These are phyloP conservation scores for Yamadazyma songkhlaensis DNA, from an alignment of 1,139 yeast species.

Conservation along the genomic window DNA sequence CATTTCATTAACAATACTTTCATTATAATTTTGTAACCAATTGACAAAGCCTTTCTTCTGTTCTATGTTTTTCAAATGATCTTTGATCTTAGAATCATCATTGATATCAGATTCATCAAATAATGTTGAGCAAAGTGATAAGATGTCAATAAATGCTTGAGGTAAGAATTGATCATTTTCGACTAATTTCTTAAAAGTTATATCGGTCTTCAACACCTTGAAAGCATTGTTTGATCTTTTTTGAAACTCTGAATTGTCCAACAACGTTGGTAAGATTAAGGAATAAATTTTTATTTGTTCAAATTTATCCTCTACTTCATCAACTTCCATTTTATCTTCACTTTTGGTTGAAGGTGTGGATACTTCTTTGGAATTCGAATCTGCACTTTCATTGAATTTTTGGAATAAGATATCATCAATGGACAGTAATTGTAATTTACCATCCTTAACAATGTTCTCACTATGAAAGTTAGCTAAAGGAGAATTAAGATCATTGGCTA, in stretches of 20 bases:
- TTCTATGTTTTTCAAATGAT: constrained; percentile 10
- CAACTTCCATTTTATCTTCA: constrained; percentile 10
- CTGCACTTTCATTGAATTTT: constrained; percentile 35
- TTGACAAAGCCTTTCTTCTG: constrained; percentile 45
- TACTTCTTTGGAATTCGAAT: constrained; percentile 15
- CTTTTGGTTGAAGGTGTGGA: constrained; percentile 23
- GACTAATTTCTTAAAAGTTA: constrained; percentile 6
- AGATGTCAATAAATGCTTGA: constrained; percentile 1
- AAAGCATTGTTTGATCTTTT: constrained; percentile 26
- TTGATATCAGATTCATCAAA: constrained; percentile 14
- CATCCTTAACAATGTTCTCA: constrained; percentile 12
- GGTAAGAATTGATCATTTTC: constrained; percentile 1
- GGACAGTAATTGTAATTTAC: constrained; percentile 23
- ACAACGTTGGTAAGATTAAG: constrained; percentile 11
- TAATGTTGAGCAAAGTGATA: constrained; percentile 18
- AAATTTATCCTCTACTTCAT: constrained; percentile 12
- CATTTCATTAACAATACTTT: constrained; percentile 15
- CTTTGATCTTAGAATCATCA: constrained; percentile 4
- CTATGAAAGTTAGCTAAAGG: constrained; percentile 30
- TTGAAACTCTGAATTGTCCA: constrained; percentile 19
- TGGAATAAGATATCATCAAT: constrained; percentile 57
- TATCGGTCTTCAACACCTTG: constrained; percentile 14
- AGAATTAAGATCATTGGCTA: constrained; percentile 56
- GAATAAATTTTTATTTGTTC: constrained; percentile 11
- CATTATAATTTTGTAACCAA: constrained; percentile 32